phyloP scores from a whole-genome alignment of 2,329 filamentous ascomycete species.

The Aspergillus novofumigatus region DNA sequence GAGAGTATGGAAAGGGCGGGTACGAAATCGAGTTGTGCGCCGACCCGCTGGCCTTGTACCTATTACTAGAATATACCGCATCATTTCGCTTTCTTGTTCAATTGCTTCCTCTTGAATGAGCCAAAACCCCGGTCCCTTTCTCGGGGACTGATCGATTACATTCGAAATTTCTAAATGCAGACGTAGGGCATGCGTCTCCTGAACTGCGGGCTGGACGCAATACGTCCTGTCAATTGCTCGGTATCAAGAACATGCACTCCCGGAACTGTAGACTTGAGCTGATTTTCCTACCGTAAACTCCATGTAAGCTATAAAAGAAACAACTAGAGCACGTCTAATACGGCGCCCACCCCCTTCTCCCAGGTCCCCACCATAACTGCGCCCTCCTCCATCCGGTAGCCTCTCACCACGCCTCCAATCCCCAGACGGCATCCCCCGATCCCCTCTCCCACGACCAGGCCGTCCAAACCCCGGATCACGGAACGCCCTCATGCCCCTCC shows the following conservation, averaged over 20 bases:
- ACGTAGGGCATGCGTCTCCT: too few species aligned
- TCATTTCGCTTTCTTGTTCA: constrained; percentile 17
- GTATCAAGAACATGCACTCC: background rate
- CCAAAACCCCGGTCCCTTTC: background rate
- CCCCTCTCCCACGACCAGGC: constrained; percentile 42
- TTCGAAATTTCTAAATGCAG: background rate
- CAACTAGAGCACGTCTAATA: constrained; percentile 16
- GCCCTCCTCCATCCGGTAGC: constrained; percentile 35
- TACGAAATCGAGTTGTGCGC: background rate
- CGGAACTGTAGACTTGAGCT: background rate
- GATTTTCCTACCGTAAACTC: background rate
- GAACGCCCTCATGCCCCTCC: constrained; percentile 41
- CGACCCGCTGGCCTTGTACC: constrained; percentile 29
- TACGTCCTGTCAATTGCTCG: background rate
- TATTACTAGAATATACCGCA: constrained; percentile 33
- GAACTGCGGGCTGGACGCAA: too few species aligned
- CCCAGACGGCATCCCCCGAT: constrained; percentile 39
- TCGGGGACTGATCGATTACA: background rate
- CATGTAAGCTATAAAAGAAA: background rate
- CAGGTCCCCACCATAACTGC: constrained; percentile 35
- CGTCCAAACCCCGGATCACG: constrained; percentile 46
- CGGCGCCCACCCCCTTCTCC: constrained; percentile 39
- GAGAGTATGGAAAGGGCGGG: background rate
- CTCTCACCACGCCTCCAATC: constrained; percentile 49
- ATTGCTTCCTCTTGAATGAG: background rate